Percentiles rank a stretch among this genome's conserved stretches.
These are phyloP conservation scores for Asterophora parasitica DNA, from an alignment of 768 basidiomycete species.

Conservation along the genomic window DNA sequence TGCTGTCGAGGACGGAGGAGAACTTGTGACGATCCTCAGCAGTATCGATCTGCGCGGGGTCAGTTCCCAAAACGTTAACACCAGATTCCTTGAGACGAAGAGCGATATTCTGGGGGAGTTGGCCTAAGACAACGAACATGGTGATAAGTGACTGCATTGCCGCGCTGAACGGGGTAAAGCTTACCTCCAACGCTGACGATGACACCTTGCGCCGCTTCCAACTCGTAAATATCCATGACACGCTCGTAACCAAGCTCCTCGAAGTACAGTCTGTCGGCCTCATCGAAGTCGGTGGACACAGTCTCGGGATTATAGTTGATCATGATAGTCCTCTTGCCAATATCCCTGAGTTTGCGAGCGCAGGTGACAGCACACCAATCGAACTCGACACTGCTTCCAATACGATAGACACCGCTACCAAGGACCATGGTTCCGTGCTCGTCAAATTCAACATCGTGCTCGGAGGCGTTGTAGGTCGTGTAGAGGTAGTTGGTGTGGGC, in stretches of 20 bases:
- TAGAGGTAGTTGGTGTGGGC: conserved; percentile 99
- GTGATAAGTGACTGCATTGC: neutral
- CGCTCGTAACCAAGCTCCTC: conserved; percentile 97
- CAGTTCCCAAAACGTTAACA: conserved; percentile 93
- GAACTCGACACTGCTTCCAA: conserved; percentile 98
- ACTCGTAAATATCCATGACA: conserved; percentile 99
- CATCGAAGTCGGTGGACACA: conserved; percentile 98
- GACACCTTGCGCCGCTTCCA: conserved; percentile 89
- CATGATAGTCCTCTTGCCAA: conserved; percentile 97
- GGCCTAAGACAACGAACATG: conserved; percentile 47
- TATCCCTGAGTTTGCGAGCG: conserved; percentile 84
- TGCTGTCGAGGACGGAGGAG: conserved; percentile 90
- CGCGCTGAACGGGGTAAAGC: conserved; percentile 17
- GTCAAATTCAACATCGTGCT: conserved; percentile 92
- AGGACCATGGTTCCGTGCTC: conserved; percentile 99
- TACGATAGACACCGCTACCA: conserved; percentile 96
- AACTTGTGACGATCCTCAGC: conserved; percentile 99
- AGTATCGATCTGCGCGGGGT: conserved; percentile 90
- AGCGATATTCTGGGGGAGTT: conserved; percentile 98
- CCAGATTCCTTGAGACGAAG: conserved; percentile 87
- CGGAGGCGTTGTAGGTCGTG: conserved; percentile 96
- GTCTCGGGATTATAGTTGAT: conserved; percentile 99
- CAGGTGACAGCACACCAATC: conserved; percentile 99
- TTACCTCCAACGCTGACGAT: conserved; percentile 95
- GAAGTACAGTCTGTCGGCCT: conserved; percentile 98